Evolutionary conservation across 345 rosid species (phyloP).

Genomic region (Melaleuca alternifolia): DNA sequence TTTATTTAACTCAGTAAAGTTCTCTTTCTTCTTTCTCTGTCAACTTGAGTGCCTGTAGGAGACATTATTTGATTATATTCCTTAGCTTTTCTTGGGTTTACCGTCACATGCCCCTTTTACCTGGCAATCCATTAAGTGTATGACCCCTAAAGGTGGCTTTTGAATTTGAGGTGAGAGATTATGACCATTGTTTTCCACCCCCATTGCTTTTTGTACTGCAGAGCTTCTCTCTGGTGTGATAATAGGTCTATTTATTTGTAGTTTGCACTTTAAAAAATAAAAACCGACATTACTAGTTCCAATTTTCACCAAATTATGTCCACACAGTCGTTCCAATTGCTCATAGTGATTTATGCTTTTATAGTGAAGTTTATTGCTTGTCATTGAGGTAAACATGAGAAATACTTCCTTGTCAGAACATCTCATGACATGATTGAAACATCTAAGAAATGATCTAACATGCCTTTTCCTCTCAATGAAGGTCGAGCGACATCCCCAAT

Average conservation of each 20-base stretch:
- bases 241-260: background rate
- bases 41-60: background rate
- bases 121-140: background rate
- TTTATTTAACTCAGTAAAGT: background rate
- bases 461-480: conserved; percentile 10
- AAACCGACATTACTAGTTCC: background rate
- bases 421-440: background rate
- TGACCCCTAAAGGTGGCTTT: background rate
- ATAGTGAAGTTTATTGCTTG: background rate
- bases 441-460: background rate
- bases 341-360: background rate
- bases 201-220: background rate
- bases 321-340: background rate
- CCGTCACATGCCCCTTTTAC: background rate
- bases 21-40: background rate
- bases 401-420: background rate
- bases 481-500: conserved; percentile 93
- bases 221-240: background rate
- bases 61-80: background rate
- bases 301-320: background rate
- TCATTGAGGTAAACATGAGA: background rate
- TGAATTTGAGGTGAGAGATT: background rate
- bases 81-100: background rate
- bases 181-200: background rate
- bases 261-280: background rate